These are phyloP conservation scores for Syzygium grande DNA, from an alignment of 345 rosid genomes.

Conservation along the genomic window DNA sequence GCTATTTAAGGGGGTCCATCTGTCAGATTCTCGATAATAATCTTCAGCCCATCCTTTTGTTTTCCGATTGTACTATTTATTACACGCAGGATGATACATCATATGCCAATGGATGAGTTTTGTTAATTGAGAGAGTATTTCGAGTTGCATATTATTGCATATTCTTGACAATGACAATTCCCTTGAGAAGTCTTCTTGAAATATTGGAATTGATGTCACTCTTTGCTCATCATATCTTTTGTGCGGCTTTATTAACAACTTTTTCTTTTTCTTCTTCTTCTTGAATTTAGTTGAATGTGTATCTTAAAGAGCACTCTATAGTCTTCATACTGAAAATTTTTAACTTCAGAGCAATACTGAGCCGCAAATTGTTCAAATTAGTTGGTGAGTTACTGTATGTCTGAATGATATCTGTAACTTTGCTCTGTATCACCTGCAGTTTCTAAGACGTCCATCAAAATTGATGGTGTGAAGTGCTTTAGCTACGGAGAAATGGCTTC, in stretches of 20 bases:
- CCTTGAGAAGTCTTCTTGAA: background rate
- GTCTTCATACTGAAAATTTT: background rate
- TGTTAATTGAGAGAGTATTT: background rate
- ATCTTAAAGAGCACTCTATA: background rate
- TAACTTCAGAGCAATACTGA: background rate
- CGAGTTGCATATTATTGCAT: background rate
- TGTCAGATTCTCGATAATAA: background rate
- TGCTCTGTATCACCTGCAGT: conserved; percentile 19
- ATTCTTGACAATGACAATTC: background rate
- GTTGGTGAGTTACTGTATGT: background rate
- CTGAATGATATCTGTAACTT: background rate
- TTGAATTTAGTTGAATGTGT: background rate
- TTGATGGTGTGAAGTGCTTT: conserved; percentile 78
- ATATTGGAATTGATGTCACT: background rate
- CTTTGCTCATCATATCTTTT: background rate
- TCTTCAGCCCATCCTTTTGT: background rate
- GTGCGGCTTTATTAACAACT: background rate
- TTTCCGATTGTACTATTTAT: background rate
- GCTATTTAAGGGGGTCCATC: background rate
- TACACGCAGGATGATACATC: background rate
- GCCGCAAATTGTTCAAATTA: background rate
- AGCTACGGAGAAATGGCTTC: conserved; percentile 56
- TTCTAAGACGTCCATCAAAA: conserved; percentile 50
- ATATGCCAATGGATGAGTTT: background rate
- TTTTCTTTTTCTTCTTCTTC: background rate